Base-by-base conservation (phyloP, 2,329 filamentous ascomycete genomes). In the Hymenoscyphus salicellus region DNA sequence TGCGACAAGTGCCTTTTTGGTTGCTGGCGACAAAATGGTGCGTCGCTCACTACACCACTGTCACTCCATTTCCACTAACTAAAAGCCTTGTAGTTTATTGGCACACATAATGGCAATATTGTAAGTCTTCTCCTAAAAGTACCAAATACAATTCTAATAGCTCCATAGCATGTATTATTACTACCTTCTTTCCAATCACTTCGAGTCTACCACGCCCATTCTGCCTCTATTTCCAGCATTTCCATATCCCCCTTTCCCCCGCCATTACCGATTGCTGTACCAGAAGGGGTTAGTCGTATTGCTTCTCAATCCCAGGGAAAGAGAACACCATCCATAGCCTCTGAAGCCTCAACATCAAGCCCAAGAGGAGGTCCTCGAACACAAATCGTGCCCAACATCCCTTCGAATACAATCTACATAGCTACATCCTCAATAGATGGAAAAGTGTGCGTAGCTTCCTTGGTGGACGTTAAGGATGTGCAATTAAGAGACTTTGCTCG, bases 11-110 rank as follows among this genome's bases (percentile, higher is more conserved):
- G 83, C 91, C 8, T 97, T 97, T 76, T 80, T 96, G 59, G 92
- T 96, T 59, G 91, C 91, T 49, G 94, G 94, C 61, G 94, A 99
- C 81, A 98, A 98, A 81, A 96, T 98, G 94, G 92, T 94, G 83
- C 55, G 2, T 33, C 16, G 8, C 28, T 56, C 55, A 33, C 17
- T 60, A 36, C 43, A 61, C 56, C 55, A 20, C n/a, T 28, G 36
- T 32, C 30, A 36, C 33, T 36, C 33, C 36, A 28, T 46, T 32
- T 28, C n/a, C 65, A 64, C 78, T 80, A 71, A 78, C 71, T 70
- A 65, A 30, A 30, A 6, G 28, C 66, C 73, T 69, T 36, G 65
- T 78, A 94, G 91, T 89, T 97, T 68, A 83, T 96, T 71, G 95
- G 94, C 70, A 97, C 95, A 36, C 94, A 99, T 77, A 97, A 96